Percentiles rank a stretch among this genome's conserved stretches.
phyloP scores from a whole-genome alignment of 2,329 filamentous ascomycete species.

The Phialophora verrucosa region DNA sequence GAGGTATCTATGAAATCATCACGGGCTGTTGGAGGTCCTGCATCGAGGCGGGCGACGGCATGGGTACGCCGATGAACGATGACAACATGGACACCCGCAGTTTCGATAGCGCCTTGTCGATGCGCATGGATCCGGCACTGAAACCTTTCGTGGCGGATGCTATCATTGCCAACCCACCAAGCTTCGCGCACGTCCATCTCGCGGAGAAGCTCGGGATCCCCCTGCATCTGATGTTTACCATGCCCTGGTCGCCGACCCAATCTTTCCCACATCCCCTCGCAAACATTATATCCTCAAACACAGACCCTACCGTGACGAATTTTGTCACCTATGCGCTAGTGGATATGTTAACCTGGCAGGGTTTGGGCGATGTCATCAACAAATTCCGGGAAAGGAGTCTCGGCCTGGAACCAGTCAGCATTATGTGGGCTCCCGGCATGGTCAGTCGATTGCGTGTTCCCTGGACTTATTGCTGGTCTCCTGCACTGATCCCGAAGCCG shows the following conservation, averaged over 20 bases:
- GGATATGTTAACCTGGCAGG: constrained; percentile 93
- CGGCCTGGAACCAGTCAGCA: constrained; percentile 75
- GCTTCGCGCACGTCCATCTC: constrained; percentile 78
- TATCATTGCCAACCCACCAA: constrained; percentile 85
- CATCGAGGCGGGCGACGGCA: constrained; percentile 75
- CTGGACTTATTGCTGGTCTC: constrained; percentile 92
- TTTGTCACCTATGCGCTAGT: constrained; percentile 83
- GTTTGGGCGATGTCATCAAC: constrained; percentile 88
- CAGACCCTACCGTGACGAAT: constrained; percentile 77
- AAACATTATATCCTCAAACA: constrained; percentile 77
- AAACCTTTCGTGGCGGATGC: constrained; percentile 82
- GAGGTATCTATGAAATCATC: constrained; percentile 79
- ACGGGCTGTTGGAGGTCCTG: constrained; percentile 86
- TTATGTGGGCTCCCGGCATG: constrained; percentile 82
- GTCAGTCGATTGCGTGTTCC: constrained; percentile 76
- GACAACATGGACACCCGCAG: constrained; percentile 56
- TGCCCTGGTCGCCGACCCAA: constrained; percentile 89
- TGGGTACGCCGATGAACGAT: constrained; percentile 58
- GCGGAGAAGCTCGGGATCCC: constrained; percentile 79
- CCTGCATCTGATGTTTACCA: constrained; percentile 89
- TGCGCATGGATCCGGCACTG: constrained; percentile 51
- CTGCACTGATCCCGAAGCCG: constrained; percentile 77
- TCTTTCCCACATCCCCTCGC: constrained; percentile 86
- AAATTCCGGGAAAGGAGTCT: constrained; percentile 77
- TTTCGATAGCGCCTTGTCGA: constrained; percentile 44